A percentile compares a stretch with the other conserved stretches of the same genome.
Evolutionary conservation across 345 rosid species (phyloP).

Genomic region (Ricinus communis): DNA sequence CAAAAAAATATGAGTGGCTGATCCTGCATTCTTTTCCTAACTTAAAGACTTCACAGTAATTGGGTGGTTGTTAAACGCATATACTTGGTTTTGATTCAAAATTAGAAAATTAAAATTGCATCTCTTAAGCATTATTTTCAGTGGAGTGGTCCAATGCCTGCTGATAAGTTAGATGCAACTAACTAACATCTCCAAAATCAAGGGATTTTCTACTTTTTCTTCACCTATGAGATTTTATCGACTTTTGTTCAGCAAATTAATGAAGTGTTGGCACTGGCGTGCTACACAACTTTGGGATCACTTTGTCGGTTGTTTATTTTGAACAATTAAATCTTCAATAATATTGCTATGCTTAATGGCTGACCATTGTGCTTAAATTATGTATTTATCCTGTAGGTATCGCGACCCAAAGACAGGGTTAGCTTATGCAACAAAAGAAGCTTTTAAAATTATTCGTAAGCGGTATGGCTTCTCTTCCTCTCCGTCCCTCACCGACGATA

Average conservation of each 20-base stretch:
- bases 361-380: constrained; percentile 7
- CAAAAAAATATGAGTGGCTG: too few species aligned
- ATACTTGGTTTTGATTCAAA: neutral
- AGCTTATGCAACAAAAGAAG: constrained; percentile 82
- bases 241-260: neutral
- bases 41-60: neutral
- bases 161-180: neutral
- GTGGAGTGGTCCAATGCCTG: neutral
- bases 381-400: constrained; percentile 50
- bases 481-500: too few species aligned
- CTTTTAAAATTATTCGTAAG: constrained; percentile 76
- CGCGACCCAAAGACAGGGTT: constrained; percentile 92
- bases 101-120: neutral
- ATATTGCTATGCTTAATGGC: too few species aligned
- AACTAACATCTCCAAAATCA: neutral
- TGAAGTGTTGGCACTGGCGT: neutral
- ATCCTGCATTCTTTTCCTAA: neutral
- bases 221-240: neutral
- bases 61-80: neutral
- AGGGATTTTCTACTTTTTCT: neutral
- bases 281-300: neutral
- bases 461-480: constrained; percentile 44
- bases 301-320: neutral
- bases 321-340: too few species aligned
- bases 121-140: neutral